phyloP scores from a whole-genome alignment of 2,329 filamentous ascomycete species.

The Achaetomium macrosporum region DNA sequence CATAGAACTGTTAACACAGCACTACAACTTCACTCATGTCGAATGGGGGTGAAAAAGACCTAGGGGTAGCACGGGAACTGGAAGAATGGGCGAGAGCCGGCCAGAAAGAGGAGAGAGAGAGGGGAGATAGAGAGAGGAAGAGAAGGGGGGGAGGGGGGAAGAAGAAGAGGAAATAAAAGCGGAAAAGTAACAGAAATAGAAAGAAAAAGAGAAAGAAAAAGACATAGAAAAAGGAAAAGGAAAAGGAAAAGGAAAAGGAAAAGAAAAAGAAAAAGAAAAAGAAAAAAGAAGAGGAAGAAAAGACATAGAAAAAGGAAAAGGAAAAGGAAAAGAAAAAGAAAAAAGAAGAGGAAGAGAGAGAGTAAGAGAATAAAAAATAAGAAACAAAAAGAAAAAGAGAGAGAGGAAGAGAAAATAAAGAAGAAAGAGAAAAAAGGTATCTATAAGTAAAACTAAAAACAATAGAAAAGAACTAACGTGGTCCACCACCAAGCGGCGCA shows the following conservation, averaged over 20 bases:
- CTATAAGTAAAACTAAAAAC: background rate
- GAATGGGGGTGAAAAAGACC: too few relatives aligned
- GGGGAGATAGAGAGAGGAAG: too few relatives aligned
- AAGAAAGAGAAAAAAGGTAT: background rate
- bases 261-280: background rate
- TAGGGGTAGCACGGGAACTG: too few relatives aligned
- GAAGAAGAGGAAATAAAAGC: too few relatives aligned
- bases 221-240: background rate
- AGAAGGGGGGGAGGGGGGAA: too few relatives aligned
- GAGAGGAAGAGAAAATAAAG: background rate
- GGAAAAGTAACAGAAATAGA: too few relatives aligned
- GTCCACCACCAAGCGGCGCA: too few relatives aligned
- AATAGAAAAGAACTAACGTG: background rate
- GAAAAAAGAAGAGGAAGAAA: background rate
- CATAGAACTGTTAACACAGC: too few relatives aligned
- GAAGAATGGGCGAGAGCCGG: too few relatives aligned
- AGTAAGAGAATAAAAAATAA: background rate
- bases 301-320: background rate
- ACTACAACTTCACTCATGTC: too few relatives aligned
- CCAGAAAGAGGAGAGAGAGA: too few relatives aligned
- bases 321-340: background rate
- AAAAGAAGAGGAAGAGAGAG: background rate
- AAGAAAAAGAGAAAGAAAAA: background rate
- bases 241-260: background rate
- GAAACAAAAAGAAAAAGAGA: background rate